Base-by-base conservation (phyloP, 73 alveolate genomes). In the Paramecium octaurelia region DNA sequence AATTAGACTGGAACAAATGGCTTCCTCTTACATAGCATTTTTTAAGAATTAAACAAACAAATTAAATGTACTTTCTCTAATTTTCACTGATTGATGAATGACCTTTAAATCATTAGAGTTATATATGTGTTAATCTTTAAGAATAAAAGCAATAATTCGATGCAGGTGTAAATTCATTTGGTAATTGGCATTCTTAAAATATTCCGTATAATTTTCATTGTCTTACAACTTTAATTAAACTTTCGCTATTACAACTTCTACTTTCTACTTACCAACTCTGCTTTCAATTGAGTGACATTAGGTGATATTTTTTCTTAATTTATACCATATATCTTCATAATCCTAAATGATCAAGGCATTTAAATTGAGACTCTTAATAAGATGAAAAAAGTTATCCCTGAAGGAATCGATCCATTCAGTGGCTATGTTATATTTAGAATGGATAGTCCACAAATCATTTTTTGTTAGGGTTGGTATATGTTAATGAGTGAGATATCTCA, bases 341-440 rank as follows among this genome's bases (percentile, higher is more conserved):
- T 80, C 91, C 12, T n/a, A 35, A 20, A 80, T 40, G 21, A 80
- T 80, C 11, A 80, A 42, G 8, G 34, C 36, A 48, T 80, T 80
- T 40, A 80, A 44, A 46, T 44, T 44, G 20, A 80, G 38, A 23
- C 34, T 40, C 27, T 80, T 80, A 23, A 80, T 44, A 24, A 80
- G 48, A 10, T 21, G 43, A 24, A 44, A 80, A 80, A 44, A 80
- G 73, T 46, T 80, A 44, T 80, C 91, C 14, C 77, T 46, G 24
- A 80, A 80, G 10, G 91, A 59, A 42, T 80, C 91, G 4, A 44
- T 23, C 91, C 91, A 80, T 80, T 80, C 91, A 16, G 10, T 21
- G 7, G 48, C n/a, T 3, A 80, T 80, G 2, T 59, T 34, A 46
- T 42, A 80, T 20, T 80, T 40, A 0, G 44, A n/a, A 35, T 80